A percentile compares a stretch with the other conserved stretches of the same genome.
Evolutionary conservation across 371 early-diverging fungal genomes (phyloP).

Genomic region (Rhizopus sp.): DNA sequence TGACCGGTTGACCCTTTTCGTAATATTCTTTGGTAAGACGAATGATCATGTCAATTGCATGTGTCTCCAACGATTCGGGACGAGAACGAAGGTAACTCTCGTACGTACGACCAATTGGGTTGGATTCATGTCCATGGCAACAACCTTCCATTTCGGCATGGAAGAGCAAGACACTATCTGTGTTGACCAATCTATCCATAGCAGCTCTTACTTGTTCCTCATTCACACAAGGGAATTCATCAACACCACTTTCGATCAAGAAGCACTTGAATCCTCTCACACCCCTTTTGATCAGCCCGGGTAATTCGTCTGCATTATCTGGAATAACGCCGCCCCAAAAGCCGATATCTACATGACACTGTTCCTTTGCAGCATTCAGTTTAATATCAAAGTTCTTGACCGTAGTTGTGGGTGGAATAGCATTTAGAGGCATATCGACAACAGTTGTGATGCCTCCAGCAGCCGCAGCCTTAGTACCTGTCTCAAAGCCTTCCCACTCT

Average conservation of each 20-base stretch:
- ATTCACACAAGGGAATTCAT: slow-evolving; percentile 81
- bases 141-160: slow-evolving; percentile 76
- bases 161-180: slow-evolving; percentile 68
- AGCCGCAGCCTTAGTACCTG: slow-evolving; percentile 80
- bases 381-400: slow-evolving; percentile 66
- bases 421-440: slow-evolving; percentile 87
- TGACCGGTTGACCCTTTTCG: slow-evolving; percentile 56
- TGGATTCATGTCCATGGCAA: slow-evolving; percentile 6
- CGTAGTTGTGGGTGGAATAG: slow-evolving; percentile 83
- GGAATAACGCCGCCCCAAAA: slow-evolving; percentile 85
- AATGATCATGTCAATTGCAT: slow-evolving; percentile 76
- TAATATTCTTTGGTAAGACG: slow-evolving; percentile 66
- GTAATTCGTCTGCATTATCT: slow-evolving; percentile 65
- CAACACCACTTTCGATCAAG: slow-evolving; percentile 83
- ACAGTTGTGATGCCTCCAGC: slow-evolving; percentile 81
- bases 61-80: slow-evolving; percentile 69
- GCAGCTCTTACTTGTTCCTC: slow-evolving; percentile 69
- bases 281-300: slow-evolving; percentile 65
- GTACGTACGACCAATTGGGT: slow-evolving; percentile 57
- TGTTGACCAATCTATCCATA: slow-evolving; percentile 57
- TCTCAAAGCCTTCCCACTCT: slow-evolving; percentile 84
- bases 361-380: slow-evolving; percentile 63
- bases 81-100: slow-evolving; percentile 71
- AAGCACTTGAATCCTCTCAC: slow-evolving; percentile 86
- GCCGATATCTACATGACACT: slow-evolving; percentile 79